Percentiles rank a stretch among this genome's conserved stretches.
phyloP scores from a whole-genome alignment of 2,329 filamentous ascomycete species.

The Claviceps maximensis region DNA sequence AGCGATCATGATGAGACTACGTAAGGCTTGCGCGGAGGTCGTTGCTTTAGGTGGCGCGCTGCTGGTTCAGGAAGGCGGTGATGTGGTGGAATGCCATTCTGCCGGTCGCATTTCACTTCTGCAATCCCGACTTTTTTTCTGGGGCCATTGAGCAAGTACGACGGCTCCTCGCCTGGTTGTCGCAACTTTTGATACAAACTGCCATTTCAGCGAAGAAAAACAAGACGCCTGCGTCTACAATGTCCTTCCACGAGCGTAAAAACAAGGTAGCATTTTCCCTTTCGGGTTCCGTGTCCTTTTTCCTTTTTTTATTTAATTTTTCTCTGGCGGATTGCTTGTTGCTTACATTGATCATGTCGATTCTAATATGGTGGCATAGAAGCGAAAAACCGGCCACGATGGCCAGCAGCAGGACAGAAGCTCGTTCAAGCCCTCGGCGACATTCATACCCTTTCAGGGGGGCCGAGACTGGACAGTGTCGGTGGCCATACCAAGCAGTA shows the following conservation, averaged over 20 bases:
- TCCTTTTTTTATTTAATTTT: no score
- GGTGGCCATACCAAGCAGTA: conserved; percentile 64
- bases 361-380: conserved; percentile 22
- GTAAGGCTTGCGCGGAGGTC: background rate
- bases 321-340: background rate
- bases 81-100: conserved; percentile 9
- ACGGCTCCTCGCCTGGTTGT: no score
- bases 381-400: conserved; percentile 34
- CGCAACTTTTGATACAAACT: no score
- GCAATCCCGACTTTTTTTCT: background rate
- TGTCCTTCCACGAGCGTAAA: conserved; percentile 21
- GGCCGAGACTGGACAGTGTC: conserved; percentile 63
- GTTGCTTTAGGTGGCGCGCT: conserved; percentile 1
- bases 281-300: no score
- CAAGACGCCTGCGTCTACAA: no score
- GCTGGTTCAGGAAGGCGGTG: conserved; percentile 10
- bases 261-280: conserved; percentile 14
- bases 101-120: conserved; percentile 12
- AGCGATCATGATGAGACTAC: background rate
- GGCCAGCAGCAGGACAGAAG: conserved; percentile 23
- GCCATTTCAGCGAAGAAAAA: no score
- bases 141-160: background rate
- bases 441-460: conserved; percentile 49
- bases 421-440: conserved; percentile 50
- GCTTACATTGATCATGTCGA: background rate